These are phyloP conservation scores for Podospora conica DNA, from an alignment of 495 filamentous ascomycete genomes.

Conservation along the genomic window DNA sequence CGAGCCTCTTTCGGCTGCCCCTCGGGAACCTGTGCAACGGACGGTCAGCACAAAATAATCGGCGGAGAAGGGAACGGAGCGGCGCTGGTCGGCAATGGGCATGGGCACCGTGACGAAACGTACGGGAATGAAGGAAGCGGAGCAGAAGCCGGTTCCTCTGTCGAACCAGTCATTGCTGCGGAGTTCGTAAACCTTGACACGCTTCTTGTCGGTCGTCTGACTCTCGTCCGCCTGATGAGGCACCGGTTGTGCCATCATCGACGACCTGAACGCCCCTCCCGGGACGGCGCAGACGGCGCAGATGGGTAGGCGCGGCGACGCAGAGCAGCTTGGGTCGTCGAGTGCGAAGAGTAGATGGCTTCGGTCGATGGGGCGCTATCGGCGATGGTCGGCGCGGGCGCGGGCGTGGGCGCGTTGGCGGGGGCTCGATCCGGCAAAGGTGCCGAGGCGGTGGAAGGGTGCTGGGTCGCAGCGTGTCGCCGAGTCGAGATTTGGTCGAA, in stretches of 20 bases:
- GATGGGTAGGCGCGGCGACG: constrained; percentile 34
- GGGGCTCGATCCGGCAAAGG: neutral
- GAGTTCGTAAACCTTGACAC: constrained; percentile 98
- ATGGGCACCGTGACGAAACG: constrained; percentile 28
- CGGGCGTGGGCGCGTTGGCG: constrained; percentile 21
- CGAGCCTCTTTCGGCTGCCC: constrained; percentile 62
- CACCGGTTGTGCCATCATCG: constrained; percentile 83
- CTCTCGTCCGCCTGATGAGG: constrained; percentile 72
- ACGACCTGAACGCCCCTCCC: constrained; percentile 37
- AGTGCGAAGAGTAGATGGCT: constrained; percentile 38
- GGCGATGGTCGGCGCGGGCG: neutral
- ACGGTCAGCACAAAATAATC: constrained; percentile 15
- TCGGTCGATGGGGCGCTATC: neutral
- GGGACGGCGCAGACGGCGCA: constrained; percentile 27
- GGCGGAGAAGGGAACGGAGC: no score
- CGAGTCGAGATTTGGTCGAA: neutral
- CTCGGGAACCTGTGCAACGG: constrained; percentile 33
- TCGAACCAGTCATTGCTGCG: constrained; percentile 99
- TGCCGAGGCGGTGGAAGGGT: neutral
- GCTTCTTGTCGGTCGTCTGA: constrained; percentile 78
- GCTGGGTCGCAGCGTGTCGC: neutral
- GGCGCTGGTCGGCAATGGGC: neutral
- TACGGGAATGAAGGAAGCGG: constrained; percentile 70
- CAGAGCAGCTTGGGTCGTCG: constrained; percentile 28
- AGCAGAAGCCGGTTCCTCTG: constrained; percentile 93